Evolutionary conservation across 2,329 filamentous ascomycete genomes (phyloP).

Genomic region (Ceratocystis huliohia): DNA sequence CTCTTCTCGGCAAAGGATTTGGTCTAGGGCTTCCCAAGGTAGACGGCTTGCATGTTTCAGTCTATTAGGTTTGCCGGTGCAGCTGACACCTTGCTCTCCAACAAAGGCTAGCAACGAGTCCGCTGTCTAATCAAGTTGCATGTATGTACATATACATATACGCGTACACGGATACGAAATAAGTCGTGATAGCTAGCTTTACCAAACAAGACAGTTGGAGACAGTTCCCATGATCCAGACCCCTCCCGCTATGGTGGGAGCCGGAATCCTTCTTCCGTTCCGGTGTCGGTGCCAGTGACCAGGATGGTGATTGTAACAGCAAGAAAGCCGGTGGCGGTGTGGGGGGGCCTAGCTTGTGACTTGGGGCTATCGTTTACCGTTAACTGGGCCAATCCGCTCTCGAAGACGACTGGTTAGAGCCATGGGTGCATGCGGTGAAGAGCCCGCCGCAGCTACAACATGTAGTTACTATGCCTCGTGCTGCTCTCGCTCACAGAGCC

Average conservation of each 20-base stretch:
- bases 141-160: not conserved
- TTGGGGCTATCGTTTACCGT: not conserved
- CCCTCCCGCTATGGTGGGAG: not conserved
- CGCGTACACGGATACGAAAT: not conserved
- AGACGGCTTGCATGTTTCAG: not conserved
- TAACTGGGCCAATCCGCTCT: not conserved
- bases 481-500: not conserved
- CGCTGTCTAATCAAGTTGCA: not conserved
- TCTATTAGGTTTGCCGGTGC: not conserved
- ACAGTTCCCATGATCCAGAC: not conserved
- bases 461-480: not conserved
- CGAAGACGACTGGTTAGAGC: not conserved
- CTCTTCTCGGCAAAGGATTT: not conserved
- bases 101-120: not conserved
- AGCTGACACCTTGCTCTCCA: not conserved
- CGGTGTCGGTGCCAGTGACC: slow-evolving; percentile 2
- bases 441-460: not conserved
- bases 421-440: not conserved
- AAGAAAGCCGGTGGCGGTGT: not conserved
- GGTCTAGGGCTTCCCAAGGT: not conserved
- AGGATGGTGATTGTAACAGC: not conserved
- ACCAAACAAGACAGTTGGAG: not conserved
- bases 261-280: slow-evolving; percentile 3
- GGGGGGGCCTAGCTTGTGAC: not conserved
- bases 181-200: not conserved